phyloP scores from a whole-genome alignment of 148 eudicot genomes.

The Camellia granthamiana region DNA sequence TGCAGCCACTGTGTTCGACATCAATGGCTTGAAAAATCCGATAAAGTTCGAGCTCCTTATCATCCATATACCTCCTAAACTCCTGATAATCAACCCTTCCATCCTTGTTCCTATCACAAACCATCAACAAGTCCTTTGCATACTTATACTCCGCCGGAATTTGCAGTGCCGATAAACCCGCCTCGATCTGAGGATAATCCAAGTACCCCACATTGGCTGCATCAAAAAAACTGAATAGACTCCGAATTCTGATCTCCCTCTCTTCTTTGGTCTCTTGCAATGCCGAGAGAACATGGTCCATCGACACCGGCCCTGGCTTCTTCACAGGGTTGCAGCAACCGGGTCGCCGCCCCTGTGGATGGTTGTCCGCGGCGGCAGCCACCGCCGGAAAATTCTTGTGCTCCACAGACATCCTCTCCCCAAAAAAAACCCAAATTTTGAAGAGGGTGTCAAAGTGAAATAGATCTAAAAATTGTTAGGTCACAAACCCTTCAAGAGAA shows the following conservation, averaged over 20 bases:
- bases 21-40: slow-evolving; percentile 91
- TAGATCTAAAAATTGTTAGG: slow-evolving; percentile 14
- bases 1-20: slow-evolving; percentile 96
- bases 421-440: background rate
- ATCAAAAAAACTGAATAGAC: slow-evolving; percentile 74
- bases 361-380: background rate
- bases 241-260: slow-evolving; percentile 63
- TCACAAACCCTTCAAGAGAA: background rate
- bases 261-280: slow-evolving; percentile 81
- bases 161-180: slow-evolving; percentile 68
- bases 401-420: slow-evolving; percentile 16
- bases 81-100: slow-evolving; percentile 87
- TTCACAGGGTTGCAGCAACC: slow-evolving; percentile 68
- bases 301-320: slow-evolving; percentile 63
- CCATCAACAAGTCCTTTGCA: slow-evolving; percentile 75
- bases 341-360: slow-evolving; percentile 15
- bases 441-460: background rate
- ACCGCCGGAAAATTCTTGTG: slow-evolving; percentile 19
- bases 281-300: slow-evolving; percentile 84
- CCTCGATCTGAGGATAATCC: slow-evolving; percentile 65
- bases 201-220: slow-evolving; percentile 56
- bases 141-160: slow-evolving; percentile 91
- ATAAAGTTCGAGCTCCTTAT: slow-evolving; percentile 92
- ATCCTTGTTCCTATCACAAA: slow-evolving; percentile 79
- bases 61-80: slow-evolving; percentile 94